These are phyloP conservation scores for Coemansia aciculifera DNA, from an alignment of 192 early-diverging fungal species.

Conservation along the genomic window DNA sequence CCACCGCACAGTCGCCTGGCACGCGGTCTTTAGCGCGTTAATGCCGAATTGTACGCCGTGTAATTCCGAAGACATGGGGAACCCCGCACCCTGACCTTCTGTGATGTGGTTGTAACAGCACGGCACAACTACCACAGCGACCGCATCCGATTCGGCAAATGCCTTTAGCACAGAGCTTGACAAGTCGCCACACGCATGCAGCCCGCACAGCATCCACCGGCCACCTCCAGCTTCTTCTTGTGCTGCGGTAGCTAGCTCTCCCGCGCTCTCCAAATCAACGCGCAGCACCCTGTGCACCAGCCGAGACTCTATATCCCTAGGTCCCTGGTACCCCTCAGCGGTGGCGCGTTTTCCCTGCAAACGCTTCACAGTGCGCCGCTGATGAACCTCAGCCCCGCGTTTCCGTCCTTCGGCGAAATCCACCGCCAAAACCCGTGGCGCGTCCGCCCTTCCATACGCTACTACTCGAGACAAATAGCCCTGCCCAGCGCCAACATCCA, in stretches of 20 bases:
- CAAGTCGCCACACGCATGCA: conserved; percentile 86
- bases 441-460: conserved; percentile 25
- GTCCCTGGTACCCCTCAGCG: conserved; percentile 29
- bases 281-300: conserved; percentile 28
- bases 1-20: conserved; percentile 84
- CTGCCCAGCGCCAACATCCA: conserved; percentile 53
- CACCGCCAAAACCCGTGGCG: conserved; percentile 32
- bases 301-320: conserved; percentile 7
- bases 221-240: conserved; percentile 1
- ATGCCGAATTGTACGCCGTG: conserved; percentile 53
- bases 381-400: conserved; percentile 36
- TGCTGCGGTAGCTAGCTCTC: conserved; percentile 12
- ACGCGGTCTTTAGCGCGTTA: conserved; percentile 69
- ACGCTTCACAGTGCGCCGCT: conserved; percentile 22
- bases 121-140: conserved; percentile 66
- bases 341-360: conserved; percentile 22
- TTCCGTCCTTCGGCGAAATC: conserved; percentile 41
- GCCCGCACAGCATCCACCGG: conserved; percentile 73
- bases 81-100: conserved; percentile 42
- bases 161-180: conserved; percentile 68
- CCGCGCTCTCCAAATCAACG: conserved; percentile 24
- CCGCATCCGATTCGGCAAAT: conserved; percentile 61
- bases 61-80: conserved; percentile 26
- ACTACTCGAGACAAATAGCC: conserved; percentile 50
- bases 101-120: conserved; percentile 88